phyloP scores from a whole-genome alignment of 768 basidiomycete genomes.

The Cantharellus cinnabarinus region DNA sequence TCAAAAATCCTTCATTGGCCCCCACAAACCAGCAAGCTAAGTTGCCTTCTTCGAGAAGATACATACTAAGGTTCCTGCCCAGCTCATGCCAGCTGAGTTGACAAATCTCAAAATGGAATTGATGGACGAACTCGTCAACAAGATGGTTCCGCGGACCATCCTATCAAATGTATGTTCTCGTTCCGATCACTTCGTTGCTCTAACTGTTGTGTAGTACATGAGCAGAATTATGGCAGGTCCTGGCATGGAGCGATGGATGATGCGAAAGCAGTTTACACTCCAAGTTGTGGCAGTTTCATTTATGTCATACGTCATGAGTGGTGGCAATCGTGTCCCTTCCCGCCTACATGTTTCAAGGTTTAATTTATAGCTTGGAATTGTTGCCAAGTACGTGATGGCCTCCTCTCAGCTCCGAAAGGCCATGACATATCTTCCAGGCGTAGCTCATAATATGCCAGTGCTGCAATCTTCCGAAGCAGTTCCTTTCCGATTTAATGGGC shows the following conservation, averaged over 20 bases:
- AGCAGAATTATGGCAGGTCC: constrained; percentile 62
- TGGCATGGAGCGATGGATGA: constrained; percentile 77
- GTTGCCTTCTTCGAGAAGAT: background rate
- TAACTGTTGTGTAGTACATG: constrained; percentile 53
- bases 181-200: background rate
- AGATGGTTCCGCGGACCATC: constrained; percentile 79
- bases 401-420: background rate
- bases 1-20: constrained; percentile 25
- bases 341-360: constrained; percentile 81
- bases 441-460: constrained; percentile 8
- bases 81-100: constrained; percentile 34
- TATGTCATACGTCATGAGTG: constrained; percentile 73
- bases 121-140: constrained; percentile 67
- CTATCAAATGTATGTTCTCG: constrained; percentile 45
- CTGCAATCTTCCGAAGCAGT: constrained; percentile 43
- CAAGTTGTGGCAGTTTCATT: constrained; percentile 79
- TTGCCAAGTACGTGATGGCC: constrained; percentile 41
- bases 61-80: background rate
- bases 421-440: background rate
- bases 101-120: constrained; percentile 61
- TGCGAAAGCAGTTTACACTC: constrained; percentile 89
- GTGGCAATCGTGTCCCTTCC: constrained; percentile 63
- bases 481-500: constrained; percentile 96
- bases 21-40: constrained; percentile 10
- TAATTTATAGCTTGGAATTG: constrained; percentile 83